These are phyloP conservation scores for Colletotrichum godetiae DNA, from an alignment of 2,329 filamentous ascomycete genomes.

Conservation along the genomic window DNA sequence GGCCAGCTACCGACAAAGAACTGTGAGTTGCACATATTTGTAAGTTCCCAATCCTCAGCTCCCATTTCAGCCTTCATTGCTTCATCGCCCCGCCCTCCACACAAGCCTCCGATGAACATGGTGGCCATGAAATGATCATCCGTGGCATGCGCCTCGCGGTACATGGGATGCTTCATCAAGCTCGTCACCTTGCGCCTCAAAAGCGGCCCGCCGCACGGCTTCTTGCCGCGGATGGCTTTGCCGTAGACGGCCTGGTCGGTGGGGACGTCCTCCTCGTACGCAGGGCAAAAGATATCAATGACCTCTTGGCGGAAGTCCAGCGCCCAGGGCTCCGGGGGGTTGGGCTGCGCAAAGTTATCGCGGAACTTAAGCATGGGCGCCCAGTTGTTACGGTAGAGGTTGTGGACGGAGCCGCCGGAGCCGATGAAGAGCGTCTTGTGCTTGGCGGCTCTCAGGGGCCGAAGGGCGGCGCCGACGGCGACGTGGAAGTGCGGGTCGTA, in stretches of 20 bases:
- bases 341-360: conserved; percentile 71
- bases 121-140: conserved; percentile 78
- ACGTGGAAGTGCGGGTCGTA: conserved; percentile 58
- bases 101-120: conserved; percentile 70
- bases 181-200: conserved; percentile 67
- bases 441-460: conserved; percentile 62
- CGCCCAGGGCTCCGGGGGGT: conserved; percentile 68
- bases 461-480: conserved; percentile 66
- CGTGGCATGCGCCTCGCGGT: conserved; percentile 74
- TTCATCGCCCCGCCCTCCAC: conserved; percentile 60
- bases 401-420: conserved; percentile 74
- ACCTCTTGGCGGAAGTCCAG: conserved; percentile 75
- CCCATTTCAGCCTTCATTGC: conserved; percentile 53
- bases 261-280: conserved; percentile 63
- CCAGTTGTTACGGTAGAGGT: conserved; percentile 76
- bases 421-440: conserved; percentile 63
- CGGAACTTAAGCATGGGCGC: conserved; percentile 70
- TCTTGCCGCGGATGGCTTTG: conserved; percentile 24
- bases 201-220: conserved; percentile 57
- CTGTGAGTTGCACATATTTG: conserved; percentile 73
- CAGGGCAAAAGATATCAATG: conserved; percentile 30
- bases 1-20: conserved; percentile 61
- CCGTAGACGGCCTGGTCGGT: conserved; percentile 20
- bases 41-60: conserved; percentile 75
- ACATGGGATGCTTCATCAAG: conserved; percentile 76